Base-by-base conservation (phyloP, 148 eudicot species). In the Arbutus unedo region DNA sequence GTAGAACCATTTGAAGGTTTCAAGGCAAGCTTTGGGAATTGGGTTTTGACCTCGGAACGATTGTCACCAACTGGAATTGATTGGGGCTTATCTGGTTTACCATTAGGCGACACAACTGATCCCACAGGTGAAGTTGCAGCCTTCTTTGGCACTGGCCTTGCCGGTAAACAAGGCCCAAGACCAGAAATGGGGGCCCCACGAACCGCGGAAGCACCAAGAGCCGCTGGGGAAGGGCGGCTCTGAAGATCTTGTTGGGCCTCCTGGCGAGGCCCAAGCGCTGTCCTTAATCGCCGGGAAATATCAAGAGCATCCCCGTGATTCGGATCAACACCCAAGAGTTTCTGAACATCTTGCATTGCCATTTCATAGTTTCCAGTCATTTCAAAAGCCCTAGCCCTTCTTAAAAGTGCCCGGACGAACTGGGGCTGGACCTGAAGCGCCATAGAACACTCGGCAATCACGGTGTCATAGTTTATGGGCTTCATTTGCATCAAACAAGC, bases 401-500 rank as follows among this genome's bases (percentile, higher is more conserved):
- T 78, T 7, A 94, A 87, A 70, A 96, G 89, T 56, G 99, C 99
- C 19, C 98, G 86, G 23, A 83, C 92, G 76, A 82, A 94, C 31
- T n/a, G 74, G 21, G 98, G 99, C 83, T 94, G 95, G 76, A 93
- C 97, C 85, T 89, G 93, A 84, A 96, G 92, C 15, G 99, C 99
- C 86, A 89, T 44, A 13, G 91, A 88, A 81, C 99, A 96, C 88
- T 96, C 99, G 0, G 90, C 84, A 67, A 94, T 87, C 8, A 94
- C 98, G 48, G 84, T 80, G 7, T 93, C 94, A 82, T 96, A 94
- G 56, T 93, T 93, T 78, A 94, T 92, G 16, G 97, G 97, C 85
- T 91, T 94, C 99, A 94, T 94, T 80, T 91, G 98, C 99, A 96
- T 93, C 88, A 94, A 88, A 83, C 99, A 96, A 84, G 99, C 98